These are phyloP conservation scores for Helicocarpus griseus DNA, from an alignment of 2,329 filamentous ascomycete species.

Conservation along the genomic window DNA sequence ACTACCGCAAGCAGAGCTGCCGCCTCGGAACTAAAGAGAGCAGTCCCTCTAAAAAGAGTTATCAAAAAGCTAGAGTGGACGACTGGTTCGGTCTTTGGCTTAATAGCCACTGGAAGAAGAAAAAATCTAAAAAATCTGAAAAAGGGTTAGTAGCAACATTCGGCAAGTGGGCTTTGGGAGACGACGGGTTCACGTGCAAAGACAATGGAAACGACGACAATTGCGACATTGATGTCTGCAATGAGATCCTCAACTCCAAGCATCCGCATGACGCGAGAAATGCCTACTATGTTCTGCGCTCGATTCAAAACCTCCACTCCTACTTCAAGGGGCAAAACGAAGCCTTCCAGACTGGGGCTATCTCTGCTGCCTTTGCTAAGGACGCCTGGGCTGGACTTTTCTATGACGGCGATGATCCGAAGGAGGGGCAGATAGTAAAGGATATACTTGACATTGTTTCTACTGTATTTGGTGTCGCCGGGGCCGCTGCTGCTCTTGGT, in stretches of 20 bases:
- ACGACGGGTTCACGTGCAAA: neutral
- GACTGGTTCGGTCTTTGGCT: neutral
- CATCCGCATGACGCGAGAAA: neutral
- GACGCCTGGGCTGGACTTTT: neutral
- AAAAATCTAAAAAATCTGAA: neutral
- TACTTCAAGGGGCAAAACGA: neutral
- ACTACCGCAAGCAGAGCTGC: neutral
- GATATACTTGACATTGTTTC: neutral
- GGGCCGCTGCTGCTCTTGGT: neutral
- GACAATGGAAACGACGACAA: neutral
- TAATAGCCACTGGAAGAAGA: neutral
- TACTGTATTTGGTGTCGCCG: neutral
- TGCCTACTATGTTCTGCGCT: neutral
- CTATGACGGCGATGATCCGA: neutral
- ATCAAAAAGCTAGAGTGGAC: neutral
- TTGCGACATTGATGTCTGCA: neutral
- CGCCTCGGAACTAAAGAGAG: too few relatives aligned
- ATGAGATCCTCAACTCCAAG: neutral
- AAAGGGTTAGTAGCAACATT: neutral
- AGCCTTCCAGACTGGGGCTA: neutral
- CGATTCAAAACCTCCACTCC: neutral
- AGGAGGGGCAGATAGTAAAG: neutral
- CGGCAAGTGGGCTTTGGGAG: neutral
- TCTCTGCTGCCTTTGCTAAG: neutral
- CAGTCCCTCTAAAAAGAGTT: neutral